These are phyloP conservation scores for Sporothrix brasiliensis DNA, from an alignment of 2,329 filamentous ascomycete species.

Conservation along the genomic window DNA sequence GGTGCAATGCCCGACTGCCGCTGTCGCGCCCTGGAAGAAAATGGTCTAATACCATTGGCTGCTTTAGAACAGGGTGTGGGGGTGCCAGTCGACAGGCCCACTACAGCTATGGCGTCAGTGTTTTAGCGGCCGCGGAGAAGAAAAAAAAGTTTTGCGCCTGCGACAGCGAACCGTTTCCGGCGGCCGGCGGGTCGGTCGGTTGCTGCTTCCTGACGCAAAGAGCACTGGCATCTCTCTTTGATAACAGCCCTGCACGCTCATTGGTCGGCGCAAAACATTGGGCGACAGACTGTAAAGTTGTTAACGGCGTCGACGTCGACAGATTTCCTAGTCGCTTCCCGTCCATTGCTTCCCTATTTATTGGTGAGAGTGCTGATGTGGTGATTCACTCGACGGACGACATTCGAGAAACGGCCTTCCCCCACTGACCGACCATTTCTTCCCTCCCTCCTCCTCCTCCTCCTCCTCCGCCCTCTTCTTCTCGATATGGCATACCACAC, in stretches of 20 bases:
- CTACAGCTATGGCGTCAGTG: conserved; percentile 36
- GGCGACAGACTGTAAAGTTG: not conserved
- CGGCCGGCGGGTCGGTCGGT: conserved; percentile 17
- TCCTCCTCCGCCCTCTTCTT: not conserved
- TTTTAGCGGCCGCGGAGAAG: conserved; percentile 30
- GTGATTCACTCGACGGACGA: not conserved
- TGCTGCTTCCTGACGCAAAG: conserved; percentile 13
- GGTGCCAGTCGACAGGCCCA: conserved; percentile 22
- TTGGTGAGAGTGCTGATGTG: not conserved
- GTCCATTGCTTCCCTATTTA: not conserved
- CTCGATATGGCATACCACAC: conserved; percentile 38
- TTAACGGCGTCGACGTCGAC: not conserved
- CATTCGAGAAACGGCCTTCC: not conserved
- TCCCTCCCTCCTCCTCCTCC: not conserved
- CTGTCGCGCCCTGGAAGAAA: conserved; percentile 14
- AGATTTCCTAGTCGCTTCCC: not conserved
- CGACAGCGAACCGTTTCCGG: not conserved
- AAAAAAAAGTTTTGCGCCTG: conserved; percentile 16
- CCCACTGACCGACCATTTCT: not conserved
- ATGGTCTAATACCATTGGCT: conserved; percentile 32
- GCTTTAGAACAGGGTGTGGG: too few species aligned
- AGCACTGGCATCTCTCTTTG: not conserved
- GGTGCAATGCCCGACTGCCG: conserved; percentile 30
- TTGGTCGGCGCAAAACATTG: conserved; percentile 21
- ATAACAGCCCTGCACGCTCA: conserved; percentile 18